Evolutionary conservation across 2,329 filamentous ascomycete species (phyloP).

Genomic region (Claviceps digitariae): DNA sequence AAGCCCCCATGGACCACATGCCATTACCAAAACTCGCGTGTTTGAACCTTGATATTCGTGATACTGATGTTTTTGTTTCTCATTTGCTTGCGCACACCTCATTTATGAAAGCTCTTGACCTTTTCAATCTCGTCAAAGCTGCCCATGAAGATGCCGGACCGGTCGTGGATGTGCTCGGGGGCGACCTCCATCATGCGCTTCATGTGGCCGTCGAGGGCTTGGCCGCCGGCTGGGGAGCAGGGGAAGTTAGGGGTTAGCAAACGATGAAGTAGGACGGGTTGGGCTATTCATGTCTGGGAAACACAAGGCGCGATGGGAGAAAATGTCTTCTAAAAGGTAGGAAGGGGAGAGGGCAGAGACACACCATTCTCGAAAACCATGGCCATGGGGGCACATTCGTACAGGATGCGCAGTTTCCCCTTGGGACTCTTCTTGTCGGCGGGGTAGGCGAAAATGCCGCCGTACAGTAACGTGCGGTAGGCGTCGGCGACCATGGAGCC

Average conservation of each 20-base stretch:
- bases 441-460: constrained; percentile 94
- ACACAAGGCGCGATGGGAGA: neutral
- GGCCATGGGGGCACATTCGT: constrained; percentile 96
- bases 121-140: constrained; percentile 93
- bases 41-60: too few species aligned
- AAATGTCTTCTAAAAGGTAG: too few species aligned
- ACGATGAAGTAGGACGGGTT: too few species aligned
- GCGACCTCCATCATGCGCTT: constrained; percentile 76
- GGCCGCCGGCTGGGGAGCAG: constrained; percentile 61
- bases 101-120: constrained; percentile 66
- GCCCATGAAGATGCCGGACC: constrained; percentile 90
- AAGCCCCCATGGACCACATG: too few species aligned
- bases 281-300: neutral
- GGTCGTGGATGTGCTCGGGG: constrained; percentile 88
- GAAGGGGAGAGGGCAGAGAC: constrained; percentile 18
- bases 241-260: too few species aligned
- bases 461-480: constrained; percentile 89
- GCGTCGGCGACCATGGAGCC: constrained; percentile 98
- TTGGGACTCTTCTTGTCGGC: constrained; percentile 97
- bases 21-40: too few species aligned
- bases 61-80: too few species aligned
- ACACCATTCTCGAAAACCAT: constrained; percentile 96
- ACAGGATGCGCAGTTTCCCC: constrained; percentile 92
- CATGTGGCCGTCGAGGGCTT: constrained; percentile 87
- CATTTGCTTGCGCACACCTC: constrained; percentile 13